A percentile compares a stretch with the other conserved stretches of the same genome.
phyloP scores from a whole-genome alignment of 192 early-diverging fungal species.

The Coemansia sp. region DNA sequence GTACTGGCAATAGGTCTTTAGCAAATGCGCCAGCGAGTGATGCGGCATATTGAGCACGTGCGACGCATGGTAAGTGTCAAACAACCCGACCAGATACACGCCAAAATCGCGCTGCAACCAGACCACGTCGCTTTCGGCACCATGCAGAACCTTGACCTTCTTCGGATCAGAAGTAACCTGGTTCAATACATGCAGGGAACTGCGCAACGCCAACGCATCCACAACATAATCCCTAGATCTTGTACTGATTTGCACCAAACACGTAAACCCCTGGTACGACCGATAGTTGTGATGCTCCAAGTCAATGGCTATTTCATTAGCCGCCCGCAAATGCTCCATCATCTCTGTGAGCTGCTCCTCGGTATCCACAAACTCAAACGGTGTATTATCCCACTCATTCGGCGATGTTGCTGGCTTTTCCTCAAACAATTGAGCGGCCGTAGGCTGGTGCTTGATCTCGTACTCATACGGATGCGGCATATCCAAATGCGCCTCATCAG shows the following conservation, averaged over 20 bases:
- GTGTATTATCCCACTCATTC: conserved; percentile 64
- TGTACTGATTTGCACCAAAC: conserved; percentile 91
- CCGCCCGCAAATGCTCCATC: conserved; percentile 63
- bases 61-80: conserved; percentile 96
- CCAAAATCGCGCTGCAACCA: conserved; percentile 99
- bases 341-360: conserved; percentile 65
- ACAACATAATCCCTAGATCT: conserved; percentile 86
- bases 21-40: conserved; percentile 81
- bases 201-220: conserved; percentile 82
- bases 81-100: conserved; percentile 92
- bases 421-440: conserved; percentile 71
- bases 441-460: conserved; percentile 82
- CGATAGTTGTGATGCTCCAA: conserved; percentile 96
- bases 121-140: conserved; percentile 92
- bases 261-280: conserved; percentile 93
- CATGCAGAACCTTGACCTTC: conserved; percentile 92
- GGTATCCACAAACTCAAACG: conserved; percentile 84
- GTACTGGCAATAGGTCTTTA: conserved; percentile 76
- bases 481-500: conserved; percentile 3
- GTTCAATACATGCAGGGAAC: conserved; percentile 76
- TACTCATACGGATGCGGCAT: conserved; percentile 88
- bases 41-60: conserved; percentile 77
- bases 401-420: conserved; percentile 58
- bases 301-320: conserved; percentile 87
- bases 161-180: conserved; percentile 82